phyloP scores from a whole-genome alignment of 108 stramenopile species.

The Cyclotella distinguenda region DNA sequence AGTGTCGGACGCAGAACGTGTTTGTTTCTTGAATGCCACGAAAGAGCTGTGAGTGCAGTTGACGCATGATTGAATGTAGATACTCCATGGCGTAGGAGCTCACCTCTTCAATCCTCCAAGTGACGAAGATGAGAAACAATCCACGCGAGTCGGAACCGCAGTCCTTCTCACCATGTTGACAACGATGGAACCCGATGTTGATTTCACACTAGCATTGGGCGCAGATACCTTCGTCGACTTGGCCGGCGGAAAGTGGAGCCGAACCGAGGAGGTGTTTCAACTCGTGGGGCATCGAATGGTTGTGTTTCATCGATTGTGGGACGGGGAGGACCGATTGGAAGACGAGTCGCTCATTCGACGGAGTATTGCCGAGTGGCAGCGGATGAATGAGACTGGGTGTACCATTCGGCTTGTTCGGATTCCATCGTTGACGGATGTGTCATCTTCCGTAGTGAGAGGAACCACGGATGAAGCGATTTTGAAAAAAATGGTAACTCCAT shows the following conservation, averaged over 20 bases:
- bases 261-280: constrained; percentile 59
- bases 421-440: constrained; percentile 52
- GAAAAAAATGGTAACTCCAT: constrained; percentile 26
- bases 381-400: constrained; percentile 12
- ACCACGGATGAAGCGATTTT: constrained; percentile 38
- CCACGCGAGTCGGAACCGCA: constrained; percentile 69
- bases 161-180: constrained; percentile 73
- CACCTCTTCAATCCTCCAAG: not conserved
- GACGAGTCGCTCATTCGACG: constrained; percentile 8
- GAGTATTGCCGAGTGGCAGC: constrained; percentile 26
- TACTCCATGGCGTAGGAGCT: not conserved
- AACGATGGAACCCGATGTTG: constrained; percentile 45
- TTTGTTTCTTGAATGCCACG: constrained; percentile 51
- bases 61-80: too few relatives aligned
- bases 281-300: constrained; percentile 69
- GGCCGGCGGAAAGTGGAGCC: constrained; percentile 75
- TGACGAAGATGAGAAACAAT: constrained; percentile 11
- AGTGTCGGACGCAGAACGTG: constrained; percentile 69
- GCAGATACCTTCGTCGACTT: constrained; percentile 84
- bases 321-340: constrained; percentile 11
- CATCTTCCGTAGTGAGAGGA: constrained; percentile 56
- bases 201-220: constrained; percentile 72
- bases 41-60: constrained; percentile 46
- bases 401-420: constrained; percentile 43
- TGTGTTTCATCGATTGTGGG: constrained; percentile 56